Evolutionary conservation across 2,329 filamentous ascomycete species (phyloP).

Genomic region (Canariomyces notabilis): DNA sequence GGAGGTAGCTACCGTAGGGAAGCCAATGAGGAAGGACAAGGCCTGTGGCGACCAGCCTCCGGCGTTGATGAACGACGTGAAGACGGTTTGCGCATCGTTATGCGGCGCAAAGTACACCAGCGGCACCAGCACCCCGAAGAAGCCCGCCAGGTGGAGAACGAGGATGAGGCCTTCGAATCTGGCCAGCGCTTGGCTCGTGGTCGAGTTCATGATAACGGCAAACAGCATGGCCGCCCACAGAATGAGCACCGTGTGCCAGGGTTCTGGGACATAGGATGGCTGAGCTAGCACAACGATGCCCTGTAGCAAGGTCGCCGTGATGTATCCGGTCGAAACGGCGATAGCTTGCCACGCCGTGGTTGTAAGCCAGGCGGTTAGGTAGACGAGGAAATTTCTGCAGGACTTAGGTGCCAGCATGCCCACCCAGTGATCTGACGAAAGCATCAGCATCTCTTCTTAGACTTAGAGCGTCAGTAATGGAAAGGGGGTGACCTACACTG

Average conservation of each 20-base stretch:
- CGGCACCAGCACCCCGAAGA: constrained; percentile 35
- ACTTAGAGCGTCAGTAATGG: too few relatives aligned
- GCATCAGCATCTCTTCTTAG: too few relatives aligned
- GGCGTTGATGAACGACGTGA: constrained; percentile 39
- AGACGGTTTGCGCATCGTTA: constrained; percentile 32
- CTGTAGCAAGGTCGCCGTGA: constrained; percentile 23
- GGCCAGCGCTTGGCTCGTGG: constrained; percentile 18
- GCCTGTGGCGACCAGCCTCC: constrained; percentile 40
- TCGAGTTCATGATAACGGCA: constrained; percentile 22
- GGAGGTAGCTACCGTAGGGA: constrained; percentile 33
- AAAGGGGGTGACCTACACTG: constrained; percentile 1
- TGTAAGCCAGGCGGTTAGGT: constrained; percentile 27
- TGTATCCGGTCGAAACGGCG: constrained; percentile 17
- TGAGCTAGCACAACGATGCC: constrained; percentile 21
- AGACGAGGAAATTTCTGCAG: constrained; percentile 23
- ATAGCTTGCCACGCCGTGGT: constrained; percentile 24
- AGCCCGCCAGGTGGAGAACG: constrained; percentile 34
- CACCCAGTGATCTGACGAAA: constrained; percentile 19
- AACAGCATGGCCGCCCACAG: constrained; percentile 22
- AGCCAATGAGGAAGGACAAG: constrained; percentile 41
- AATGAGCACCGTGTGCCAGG: constrained; percentile 25
- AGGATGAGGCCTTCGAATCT: constrained; percentile 25
- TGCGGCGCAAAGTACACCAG: constrained; percentile 36
- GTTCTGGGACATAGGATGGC: constrained; percentile 17
- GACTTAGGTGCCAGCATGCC: constrained; percentile 24